Base-by-base conservation (phyloP, 1,284 basidiomycete species). In the Neolentinus lepideus region DNA sequence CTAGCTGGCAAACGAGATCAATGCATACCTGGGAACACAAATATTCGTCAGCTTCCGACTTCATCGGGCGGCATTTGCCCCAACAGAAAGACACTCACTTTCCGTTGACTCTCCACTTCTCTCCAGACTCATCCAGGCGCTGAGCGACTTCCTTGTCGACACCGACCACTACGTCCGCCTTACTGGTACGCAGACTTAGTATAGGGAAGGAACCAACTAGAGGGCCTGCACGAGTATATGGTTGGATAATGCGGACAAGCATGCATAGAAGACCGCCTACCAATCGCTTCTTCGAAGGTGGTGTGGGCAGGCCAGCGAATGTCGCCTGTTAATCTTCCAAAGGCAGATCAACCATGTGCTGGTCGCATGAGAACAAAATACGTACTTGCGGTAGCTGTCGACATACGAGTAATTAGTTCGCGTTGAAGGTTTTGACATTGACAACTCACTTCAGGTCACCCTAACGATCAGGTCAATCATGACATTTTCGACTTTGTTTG, bases 91-190 rank as follows among this genome's bases (percentile, higher is more conserved):
- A 9, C 2, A 76, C 87, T 67, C 67, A 93, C 87, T 85, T 86
- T 60, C 93, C 92, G 64, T 84, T 85, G 29, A 88, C 79, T 52
- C 90, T 74, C 93, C 93, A 95, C 57, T 85, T 85, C 61, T 84
- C 80, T 26, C 80, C 89, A 54, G 76, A 79, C 36, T 63, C 64
- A 63, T 95, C 90, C 8, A 94, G 73, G 59, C 74, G 73, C 58
- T 86, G 82, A 0, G 83, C 86, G 1, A 83, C 71, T 0, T 83
- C 84, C 56, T 81, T 73, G 1, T 81, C 71, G 3, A 96, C 77
- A 1, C 89, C 92, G 12, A 94, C 92, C 31, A 90, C 90, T 1
- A 98, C 94, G 66, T 98, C 95, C 0, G 96, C 96, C 70, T 99
- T 98, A 76, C 92, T 94, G 1, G 96, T 99, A 24, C 96, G 82